A percentile compares a stretch with the other conserved stretches of the same genome.
phyloP scores from a whole-genome alignment of 177 flowering plant species.

The Telopea speciosissima region DNA sequence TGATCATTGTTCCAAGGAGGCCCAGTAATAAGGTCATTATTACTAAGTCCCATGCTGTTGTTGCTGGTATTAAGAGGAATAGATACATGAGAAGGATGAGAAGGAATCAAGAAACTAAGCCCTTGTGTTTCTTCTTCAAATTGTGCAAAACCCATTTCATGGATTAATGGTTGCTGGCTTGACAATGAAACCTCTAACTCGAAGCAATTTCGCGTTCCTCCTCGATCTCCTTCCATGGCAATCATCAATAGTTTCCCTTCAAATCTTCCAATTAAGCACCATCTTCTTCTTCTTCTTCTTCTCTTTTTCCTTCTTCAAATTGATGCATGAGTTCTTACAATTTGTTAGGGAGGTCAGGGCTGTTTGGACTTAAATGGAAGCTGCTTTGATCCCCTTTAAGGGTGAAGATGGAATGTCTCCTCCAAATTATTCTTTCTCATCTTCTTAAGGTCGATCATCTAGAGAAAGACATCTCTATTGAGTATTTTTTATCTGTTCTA shows the following conservation, averaged over 20 bases:
- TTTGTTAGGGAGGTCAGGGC: neutral
- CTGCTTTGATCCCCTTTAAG: slow-evolving; percentile 2
- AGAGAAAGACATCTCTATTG: neutral
- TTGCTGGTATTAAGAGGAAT: slow-evolving; percentile 17
- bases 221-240: slow-evolving; percentile 25
- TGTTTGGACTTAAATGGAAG: neutral
- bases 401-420: slow-evolving; percentile 4
- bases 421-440: slow-evolving; percentile 6
- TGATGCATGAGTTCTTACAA: slow-evolving; percentile 2
- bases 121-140: slow-evolving; percentile 56
- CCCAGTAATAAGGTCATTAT: slow-evolving; percentile 18
- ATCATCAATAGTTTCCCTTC: neutral
- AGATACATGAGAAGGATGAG: slow-evolving; percentile 15
- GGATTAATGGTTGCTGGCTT: slow-evolving; percentile 26
- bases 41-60: slow-evolving; percentile 22
- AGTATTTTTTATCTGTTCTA: neutral
- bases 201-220: slow-evolving; percentile 12
- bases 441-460: no score
- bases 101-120: slow-evolving; percentile 40
- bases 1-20: slow-evolving; percentile 38
- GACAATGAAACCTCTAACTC: slow-evolving; percentile 21
- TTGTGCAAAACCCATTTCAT: slow-evolving; percentile 54
- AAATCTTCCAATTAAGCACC: neutral
- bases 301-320: neutral
- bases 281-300: neutral